These are phyloP conservation scores for Crithidia bombi DNA, from an alignment of 208 protist species.

Conservation along the genomic window DNA sequence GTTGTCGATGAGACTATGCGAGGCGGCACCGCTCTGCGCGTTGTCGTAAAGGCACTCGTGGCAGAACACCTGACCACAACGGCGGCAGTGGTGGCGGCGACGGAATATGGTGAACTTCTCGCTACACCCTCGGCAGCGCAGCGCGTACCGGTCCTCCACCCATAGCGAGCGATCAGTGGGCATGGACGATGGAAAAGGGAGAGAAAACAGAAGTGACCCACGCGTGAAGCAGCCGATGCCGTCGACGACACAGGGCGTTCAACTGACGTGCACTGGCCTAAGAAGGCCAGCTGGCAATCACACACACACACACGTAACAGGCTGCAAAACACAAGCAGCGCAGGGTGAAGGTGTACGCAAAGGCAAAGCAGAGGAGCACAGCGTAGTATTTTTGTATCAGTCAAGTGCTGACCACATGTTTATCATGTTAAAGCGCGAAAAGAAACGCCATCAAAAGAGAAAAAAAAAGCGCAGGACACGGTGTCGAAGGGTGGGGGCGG, in stretches of 20 bases:
- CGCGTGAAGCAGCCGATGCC: background rate
- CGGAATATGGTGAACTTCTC: slow-evolving; percentile 65
- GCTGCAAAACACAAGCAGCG: too few relatives aligned
- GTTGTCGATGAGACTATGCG: slow-evolving; percentile 21
- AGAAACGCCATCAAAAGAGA: too few relatives aligned
- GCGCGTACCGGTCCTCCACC: slow-evolving; percentile 79
- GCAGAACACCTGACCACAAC: slow-evolving; percentile 87
- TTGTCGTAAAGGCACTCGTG: slow-evolving; percentile 53
- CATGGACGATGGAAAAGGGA: slow-evolving; percentile 7
- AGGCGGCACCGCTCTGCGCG: background rate
- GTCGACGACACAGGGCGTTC: background rate
- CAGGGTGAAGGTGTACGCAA: too few relatives aligned
- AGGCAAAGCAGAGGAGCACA: too few relatives aligned
- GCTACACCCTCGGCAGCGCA: slow-evolving; percentile 64
- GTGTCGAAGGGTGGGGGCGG: too few relatives aligned
- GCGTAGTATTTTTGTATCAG: too few relatives aligned
- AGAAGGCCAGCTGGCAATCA: too few relatives aligned
- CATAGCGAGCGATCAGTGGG: slow-evolving; percentile 59
- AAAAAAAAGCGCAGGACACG: too few relatives aligned
- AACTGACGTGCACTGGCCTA: too few relatives aligned
- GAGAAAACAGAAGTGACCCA: background rate
- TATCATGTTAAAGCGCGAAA: too few relatives aligned
- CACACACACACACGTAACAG: too few relatives aligned
- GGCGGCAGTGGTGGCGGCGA: slow-evolving; percentile 80
- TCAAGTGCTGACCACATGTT: too few relatives aligned